Base-by-base conservation (phyloP, 495 filamentous ascomycete genomes). In the Bombardia bombarda region DNA sequence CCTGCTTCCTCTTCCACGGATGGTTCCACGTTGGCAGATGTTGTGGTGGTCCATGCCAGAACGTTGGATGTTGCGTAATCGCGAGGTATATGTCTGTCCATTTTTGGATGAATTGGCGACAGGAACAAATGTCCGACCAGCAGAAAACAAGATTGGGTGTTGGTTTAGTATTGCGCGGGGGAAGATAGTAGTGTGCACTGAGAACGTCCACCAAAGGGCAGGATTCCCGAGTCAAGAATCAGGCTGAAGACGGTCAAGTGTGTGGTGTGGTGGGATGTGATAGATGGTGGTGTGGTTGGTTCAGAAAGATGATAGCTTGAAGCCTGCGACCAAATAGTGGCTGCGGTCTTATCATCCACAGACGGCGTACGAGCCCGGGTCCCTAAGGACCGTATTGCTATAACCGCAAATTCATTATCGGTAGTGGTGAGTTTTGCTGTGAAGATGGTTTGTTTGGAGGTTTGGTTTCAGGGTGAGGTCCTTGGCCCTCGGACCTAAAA, bases 351-450 rank as follows among this genome's bases (percentile, higher is more conserved):
- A 30, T 37, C 26, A 38, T 57, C 51, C 50, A 55, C 57, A 45
- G 43, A 49, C 45, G 56, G 55, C 47, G 51, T 47, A 48, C 42
- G 49, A 58, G 43, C 40, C 51, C 55, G 53, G 66, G 73, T 74
- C 72, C 73, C 72, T 74, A 69, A 56, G 72, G 70, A 76, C 72
- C 61, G 70, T 59, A 48, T 56, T 60, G 74, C 70, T 78, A 78
- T 78, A 75, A 78, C 47, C 50, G 57, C 33, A 59, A 47, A 50
- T 55, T 52, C 72, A 77, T 77, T 16, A 41, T 61, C 38, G 45
- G 38, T 18, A 21, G 23, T 21, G 12, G 25, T n/a, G n/a, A n/a
- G n/a, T n/a, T n/a, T n/a, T 20, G 41, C 30, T 40, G 25, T 28
- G 6, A 14, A n/a, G 30, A 25, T 38, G 37, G 43, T 52, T 31